Conservation (phyloP, 768 basidiomycete genomes). For the Trichaptum fuscoviolaceum region DNA sequence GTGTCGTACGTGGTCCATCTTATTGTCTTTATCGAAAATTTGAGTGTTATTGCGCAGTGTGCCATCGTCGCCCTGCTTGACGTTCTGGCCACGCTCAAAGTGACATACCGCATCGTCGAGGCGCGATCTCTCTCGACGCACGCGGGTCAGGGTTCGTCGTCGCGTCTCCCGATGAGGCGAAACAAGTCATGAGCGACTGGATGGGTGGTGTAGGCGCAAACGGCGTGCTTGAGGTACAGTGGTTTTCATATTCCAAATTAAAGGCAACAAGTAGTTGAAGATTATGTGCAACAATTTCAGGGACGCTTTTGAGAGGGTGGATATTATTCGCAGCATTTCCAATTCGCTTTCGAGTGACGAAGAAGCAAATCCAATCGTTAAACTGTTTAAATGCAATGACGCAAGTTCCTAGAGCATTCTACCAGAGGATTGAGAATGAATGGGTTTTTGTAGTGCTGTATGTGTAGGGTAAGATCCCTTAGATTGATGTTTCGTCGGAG, state of each 20-base stretch:
- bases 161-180: slow-evolving; percentile 46
- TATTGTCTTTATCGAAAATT: slow-evolving; percentile 3
- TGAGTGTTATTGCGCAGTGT: slow-evolving; percentile 34
- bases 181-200: slow-evolving; percentile 42
- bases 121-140: slow-evolving; percentile 54
- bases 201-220: slow-evolving; percentile 58
- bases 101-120: slow-evolving; percentile 54
- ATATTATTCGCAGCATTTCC: no score
- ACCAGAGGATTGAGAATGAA: no score
- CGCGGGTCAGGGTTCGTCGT: slow-evolving; percentile 48
- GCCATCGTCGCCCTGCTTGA: slow-evolving; percentile 61
- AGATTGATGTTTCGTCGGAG: not conserved
- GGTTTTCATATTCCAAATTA: no score
- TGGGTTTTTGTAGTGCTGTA: no score
- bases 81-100: slow-evolving; percentile 38
- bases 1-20: slow-evolving; percentile 41
- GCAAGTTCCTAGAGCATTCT: no score
- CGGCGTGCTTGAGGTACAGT: slow-evolving; percentile 66
- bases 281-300: no score
- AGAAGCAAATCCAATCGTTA: no score
- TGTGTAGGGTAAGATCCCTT: not conserved
- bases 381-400: no score
- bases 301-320: no score
- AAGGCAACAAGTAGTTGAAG: no score
- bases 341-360: no score